These are phyloP conservation scores for Drechslerella dactyloides DNA, from an alignment of 2,329 filamentous ascomycete species.

Conservation along the genomic window DNA sequence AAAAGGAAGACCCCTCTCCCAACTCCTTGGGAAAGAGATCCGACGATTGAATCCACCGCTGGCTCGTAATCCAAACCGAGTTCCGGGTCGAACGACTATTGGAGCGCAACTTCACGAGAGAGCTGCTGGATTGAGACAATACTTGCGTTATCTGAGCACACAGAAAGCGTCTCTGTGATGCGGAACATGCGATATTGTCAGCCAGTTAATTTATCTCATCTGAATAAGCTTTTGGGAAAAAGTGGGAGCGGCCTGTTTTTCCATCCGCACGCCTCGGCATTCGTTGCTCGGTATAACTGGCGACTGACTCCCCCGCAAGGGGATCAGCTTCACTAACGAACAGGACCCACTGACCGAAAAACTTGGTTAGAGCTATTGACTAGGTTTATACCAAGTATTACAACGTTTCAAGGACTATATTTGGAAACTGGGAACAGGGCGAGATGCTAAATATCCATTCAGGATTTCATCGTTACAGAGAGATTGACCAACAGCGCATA, in stretches of 20 bases:
- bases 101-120: not conserved
- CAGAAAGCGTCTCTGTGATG: not conserved
- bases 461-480: no score
- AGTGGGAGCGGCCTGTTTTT: not conserved
- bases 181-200: not conserved
- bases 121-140: slow-evolving; percentile 1
- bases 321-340: not conserved
- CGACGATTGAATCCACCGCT: not conserved
- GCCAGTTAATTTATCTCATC: not conserved
- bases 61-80: not conserved
- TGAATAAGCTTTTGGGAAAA: not conserved
- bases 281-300: not conserved
- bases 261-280: not conserved
- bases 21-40: slow-evolving; percentile 1
- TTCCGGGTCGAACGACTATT: not conserved
- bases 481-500: no score
- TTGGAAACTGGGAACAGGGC: no score
- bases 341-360: no score
- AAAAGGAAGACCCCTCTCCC: not conserved
- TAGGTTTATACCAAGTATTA: no score
- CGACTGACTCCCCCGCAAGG: not conserved
- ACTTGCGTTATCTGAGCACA: not conserved
- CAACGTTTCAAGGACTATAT: no score
- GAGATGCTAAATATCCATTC: no score
- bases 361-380: no score